These are phyloP conservation scores for Globisporangium nunn DNA, from an alignment of 352 stramenopile genomes.

Conservation along the genomic window DNA sequence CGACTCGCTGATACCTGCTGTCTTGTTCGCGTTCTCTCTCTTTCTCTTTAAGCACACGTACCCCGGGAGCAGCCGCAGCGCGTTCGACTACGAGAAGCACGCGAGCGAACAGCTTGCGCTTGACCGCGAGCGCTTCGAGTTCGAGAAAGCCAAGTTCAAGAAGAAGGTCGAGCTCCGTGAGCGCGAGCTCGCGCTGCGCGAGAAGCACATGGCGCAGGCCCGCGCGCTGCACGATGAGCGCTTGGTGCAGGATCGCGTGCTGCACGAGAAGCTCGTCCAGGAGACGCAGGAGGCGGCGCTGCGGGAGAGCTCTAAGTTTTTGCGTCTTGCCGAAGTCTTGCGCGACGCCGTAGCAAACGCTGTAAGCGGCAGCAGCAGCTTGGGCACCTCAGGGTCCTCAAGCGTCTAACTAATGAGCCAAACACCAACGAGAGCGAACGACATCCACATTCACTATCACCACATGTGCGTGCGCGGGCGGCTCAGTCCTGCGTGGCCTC, in stretches of 20 bases:
- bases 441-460: neutral
- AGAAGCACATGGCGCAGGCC: conserved; percentile 61
- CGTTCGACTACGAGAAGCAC: conserved; percentile 78
- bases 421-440: neutral
- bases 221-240: conserved; percentile 51
- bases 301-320: conserved; percentile 47
- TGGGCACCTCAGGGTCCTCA: conserved; percentile 13
- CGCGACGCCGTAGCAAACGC: conserved; percentile 39
- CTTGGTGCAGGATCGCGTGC: conserved; percentile 39
- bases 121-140: conserved; percentile 64
- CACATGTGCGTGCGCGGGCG: neutral
- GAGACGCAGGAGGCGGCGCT: conserved; percentile 23
- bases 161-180: conserved; percentile 71
- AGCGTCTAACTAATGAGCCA: conserved; percentile 19
- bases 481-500: conserved; percentile 2
- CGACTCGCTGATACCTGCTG: neutral
- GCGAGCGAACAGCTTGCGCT: conserved; percentile 61
- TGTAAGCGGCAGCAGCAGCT: conserved; percentile 3
- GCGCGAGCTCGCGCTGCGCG: conserved; percentile 48
- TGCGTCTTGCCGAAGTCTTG: conserved; percentile 50
- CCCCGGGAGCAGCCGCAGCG: conserved; percentile 17
- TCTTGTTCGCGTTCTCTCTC: neutral
- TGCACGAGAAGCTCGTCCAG: conserved; percentile 45
- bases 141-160: conserved; percentile 66
- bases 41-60: conserved; percentile 10